phyloP scores from a whole-genome alignment of 129 eudicot species.

The Lonicera japonica region DNA sequence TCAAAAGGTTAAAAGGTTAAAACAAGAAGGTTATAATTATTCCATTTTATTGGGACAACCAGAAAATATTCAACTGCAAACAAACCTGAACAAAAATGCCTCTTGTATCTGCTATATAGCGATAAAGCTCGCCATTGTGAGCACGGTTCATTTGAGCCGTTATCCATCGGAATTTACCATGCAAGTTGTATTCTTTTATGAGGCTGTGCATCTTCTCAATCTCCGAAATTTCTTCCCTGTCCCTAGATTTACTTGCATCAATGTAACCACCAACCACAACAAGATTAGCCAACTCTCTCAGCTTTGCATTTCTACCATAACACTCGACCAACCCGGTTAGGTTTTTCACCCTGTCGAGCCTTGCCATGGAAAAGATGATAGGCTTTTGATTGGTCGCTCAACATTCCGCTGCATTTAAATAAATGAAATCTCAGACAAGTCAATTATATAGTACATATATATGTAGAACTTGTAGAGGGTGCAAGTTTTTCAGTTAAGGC shows the following conservation, averaged over 20 bases:
- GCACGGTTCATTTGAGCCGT: conserved; percentile 34
- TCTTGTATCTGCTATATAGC: conserved; percentile 31
- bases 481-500: no score
- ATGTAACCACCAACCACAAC: conserved; percentile 29
- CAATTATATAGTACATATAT: background rate
- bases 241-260: conserved; percentile 21
- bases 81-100: conserved; percentile 32
- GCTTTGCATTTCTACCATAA: conserved; percentile 23
- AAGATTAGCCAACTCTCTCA: conserved; percentile 30
- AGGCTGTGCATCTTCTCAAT: conserved; percentile 29
- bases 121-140: conserved; percentile 33
- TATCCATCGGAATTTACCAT: conserved; percentile 36
- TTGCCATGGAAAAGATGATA: conserved; percentile 31
- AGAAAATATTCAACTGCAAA: background rate
- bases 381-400: conserved; percentile 24
- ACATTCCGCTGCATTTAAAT: conserved; percentile 19
- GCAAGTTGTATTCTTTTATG: conserved; percentile 17
- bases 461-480: no score
- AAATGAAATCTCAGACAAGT: background rate
- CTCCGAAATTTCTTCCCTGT: conserved; percentile 26
- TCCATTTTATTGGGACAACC: no score
- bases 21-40: background rate
- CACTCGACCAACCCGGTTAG: conserved; percentile 32
- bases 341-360: conserved; percentile 30
- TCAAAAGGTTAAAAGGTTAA: no score